phyloP scores from a whole-genome alignment of 176 grass and related monocot genomes.

The Zea mays region Zm-B73-REFERENCE-NAM-5.0 NC_050102.1:134721001-134721500 shows the following conservation, averaged over 20 bases:
- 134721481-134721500: background rate
- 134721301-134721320: background rate
- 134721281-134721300: background rate
- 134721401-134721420: constrained; percentile 55
- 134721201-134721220: too few relatives aligned
- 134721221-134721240: too few relatives aligned
- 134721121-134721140: too few relatives aligned
- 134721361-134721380: background rate
- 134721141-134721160: background rate
- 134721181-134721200: background rate
- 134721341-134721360: background rate
- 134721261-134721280: background rate
- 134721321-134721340: background rate
- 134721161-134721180: background rate
- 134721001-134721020: background rate
- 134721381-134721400: background rate
- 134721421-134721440: constrained; percentile 33
- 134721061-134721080: background rate
- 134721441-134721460: constrained; percentile 28
- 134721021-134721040: background rate
- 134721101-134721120: too few relatives aligned
- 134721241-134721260: too few relatives aligned
- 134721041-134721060: background rate
- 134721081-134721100: too few relatives aligned
- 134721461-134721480: background rate